Percentiles rank a stretch among this genome's conserved stretches.
Evolutionary conservation across 1,139 yeast species (phyloP).

Genomic region (Candida tetrigidarum): DNA sequence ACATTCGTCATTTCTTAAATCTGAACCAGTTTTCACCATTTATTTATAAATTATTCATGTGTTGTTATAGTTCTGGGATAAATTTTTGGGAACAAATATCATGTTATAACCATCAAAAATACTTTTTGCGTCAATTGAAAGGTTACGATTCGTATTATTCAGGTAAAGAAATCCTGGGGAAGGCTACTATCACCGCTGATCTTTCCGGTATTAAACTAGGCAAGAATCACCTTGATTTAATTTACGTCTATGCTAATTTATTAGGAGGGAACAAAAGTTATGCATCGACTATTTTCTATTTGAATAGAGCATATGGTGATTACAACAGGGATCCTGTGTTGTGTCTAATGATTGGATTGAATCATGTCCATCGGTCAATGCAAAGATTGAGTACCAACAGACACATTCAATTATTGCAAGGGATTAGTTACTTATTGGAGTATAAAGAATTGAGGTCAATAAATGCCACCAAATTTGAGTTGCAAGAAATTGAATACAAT

Average conservation of each 20-base stretch:
- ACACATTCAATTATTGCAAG: constrained; percentile 87
- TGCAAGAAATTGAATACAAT: constrained; percentile 83
- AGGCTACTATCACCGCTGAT: constrained; percentile 66
- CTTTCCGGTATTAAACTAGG: constrained; percentile 43
- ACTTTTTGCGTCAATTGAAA: constrained; percentile 83
- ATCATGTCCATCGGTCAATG: constrained; percentile 90
- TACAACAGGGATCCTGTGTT: constrained; percentile 79
- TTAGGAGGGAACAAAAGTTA: constrained; percentile 85
- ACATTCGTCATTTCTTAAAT: constrained; percentile 65
- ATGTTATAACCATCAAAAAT: constrained; percentile 86
- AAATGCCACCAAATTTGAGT: constrained; percentile 52
- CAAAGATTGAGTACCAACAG: constrained; percentile 87
- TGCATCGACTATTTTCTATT: constrained; percentile 73
- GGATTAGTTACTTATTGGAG: constrained; percentile 75
- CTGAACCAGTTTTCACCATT: constrained; percentile 77
- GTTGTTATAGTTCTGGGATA: constrained; percentile 67
- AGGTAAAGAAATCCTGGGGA: constrained; percentile 64
- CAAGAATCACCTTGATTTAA: constrained; percentile 68
- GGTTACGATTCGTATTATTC: constrained; percentile 76
- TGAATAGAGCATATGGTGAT: constrained; percentile 62
- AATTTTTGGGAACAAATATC: constrained; percentile 64
- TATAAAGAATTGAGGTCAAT: constrained; percentile 53
- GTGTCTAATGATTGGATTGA: constrained; percentile 72
- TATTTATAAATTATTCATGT: constrained; percentile 66
- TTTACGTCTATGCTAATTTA: constrained; percentile 78